Conservation (phyloP, 2,329 filamentous ascomycete genomes). For the Pyrenochaeta sp. region DNA sequence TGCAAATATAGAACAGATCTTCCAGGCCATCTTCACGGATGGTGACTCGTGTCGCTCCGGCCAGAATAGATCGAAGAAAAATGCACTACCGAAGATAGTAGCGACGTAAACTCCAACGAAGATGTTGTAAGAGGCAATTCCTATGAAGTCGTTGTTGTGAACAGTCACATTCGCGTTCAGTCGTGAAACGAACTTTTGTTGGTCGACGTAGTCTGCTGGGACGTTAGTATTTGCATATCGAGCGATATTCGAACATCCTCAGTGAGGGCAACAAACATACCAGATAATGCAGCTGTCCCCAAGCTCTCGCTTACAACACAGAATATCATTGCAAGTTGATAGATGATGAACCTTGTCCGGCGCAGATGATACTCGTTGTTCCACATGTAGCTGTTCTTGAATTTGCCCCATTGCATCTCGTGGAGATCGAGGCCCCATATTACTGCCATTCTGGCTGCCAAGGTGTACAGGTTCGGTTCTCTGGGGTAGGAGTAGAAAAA, state of each 20-base stretch:
- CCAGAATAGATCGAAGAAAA: slow-evolving; percentile 71
- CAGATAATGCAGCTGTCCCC: slow-evolving; percentile 63
- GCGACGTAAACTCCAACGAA: slow-evolving; percentile 66
- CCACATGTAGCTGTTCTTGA: slow-evolving; percentile 67
- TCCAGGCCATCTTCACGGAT: slow-evolving; percentile 64
- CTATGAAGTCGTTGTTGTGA: slow-evolving; percentile 65
- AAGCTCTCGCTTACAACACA: slow-evolving; percentile 66
- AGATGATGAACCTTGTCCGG: slow-evolving; percentile 67
- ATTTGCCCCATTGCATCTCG: slow-evolving; percentile 67
- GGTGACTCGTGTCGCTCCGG: slow-evolving; percentile 61
- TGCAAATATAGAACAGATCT: slow-evolving; percentile 59
- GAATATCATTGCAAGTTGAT: slow-evolving; percentile 67
- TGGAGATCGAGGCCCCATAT: slow-evolving; percentile 67
- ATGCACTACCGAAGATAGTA: slow-evolving; percentile 66
- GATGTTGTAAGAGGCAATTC: slow-evolving; percentile 66
- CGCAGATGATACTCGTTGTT: slow-evolving; percentile 64
- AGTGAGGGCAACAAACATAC: slow-evolving; percentile 42
- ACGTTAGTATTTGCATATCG: not conserved
- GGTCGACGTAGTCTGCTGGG: slow-evolving; percentile 61
- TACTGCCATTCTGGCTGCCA: slow-evolving; percentile 45
- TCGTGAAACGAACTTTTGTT: slow-evolving; percentile 58
- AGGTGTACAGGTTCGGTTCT: not conserved
- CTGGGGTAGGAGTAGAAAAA: no score
- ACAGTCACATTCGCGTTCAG: slow-evolving; percentile 53
- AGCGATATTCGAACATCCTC: not conserved